A percentile compares a stretch with the other conserved stretches of the same genome.
Conservation (phyloP, 176 grass and related monocot genomes). For the Olyra latifolia region DNA sequence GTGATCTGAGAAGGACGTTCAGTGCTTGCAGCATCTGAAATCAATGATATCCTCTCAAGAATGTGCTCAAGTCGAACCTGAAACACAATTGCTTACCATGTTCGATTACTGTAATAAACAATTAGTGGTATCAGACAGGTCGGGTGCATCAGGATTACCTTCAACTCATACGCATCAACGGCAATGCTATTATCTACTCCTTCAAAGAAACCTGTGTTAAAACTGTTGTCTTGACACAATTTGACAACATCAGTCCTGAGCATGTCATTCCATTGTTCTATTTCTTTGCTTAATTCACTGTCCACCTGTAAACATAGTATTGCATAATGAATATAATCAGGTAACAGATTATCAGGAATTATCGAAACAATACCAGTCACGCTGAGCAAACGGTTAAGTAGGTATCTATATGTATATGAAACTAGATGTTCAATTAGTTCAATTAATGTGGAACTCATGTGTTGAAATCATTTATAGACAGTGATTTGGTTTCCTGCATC, state of each 20-base stretch:
- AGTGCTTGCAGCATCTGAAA: conserved; percentile 91
- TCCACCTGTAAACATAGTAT: conserved; percentile 52
- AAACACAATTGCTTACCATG: conserved; percentile 8
- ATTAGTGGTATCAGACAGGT: not conserved
- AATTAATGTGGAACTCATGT: conserved; percentile 3
- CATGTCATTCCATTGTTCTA: conserved; percentile 93
- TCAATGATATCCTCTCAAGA: conserved; percentile 92
- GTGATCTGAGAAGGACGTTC: conserved; percentile 82
- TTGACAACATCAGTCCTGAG: conserved; percentile 83
- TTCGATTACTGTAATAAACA: conserved; percentile 10
- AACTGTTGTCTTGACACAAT: conserved; percentile 83
- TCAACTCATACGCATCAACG: conserved; percentile 96
- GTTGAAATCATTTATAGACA: not conserved
- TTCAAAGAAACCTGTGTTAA: conserved; percentile 96
- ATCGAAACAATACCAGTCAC: not conserved
- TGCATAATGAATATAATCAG: conserved; percentile 7
- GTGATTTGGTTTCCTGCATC: conserved; percentile 23
- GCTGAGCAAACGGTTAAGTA: not conserved
- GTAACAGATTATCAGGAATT: not conserved
- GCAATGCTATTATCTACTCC: conserved; percentile 66
- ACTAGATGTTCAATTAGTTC: conserved; percentile 17
- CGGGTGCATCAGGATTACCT: conserved; percentile 51
- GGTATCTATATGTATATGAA: not conserved
- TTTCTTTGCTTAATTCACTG: conserved; percentile 84
- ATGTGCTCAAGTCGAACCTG: conserved; percentile 95